phyloP scores from a whole-genome alignment of 345 rosid genomes.

The Erysimum cheiranthoides region DNA sequence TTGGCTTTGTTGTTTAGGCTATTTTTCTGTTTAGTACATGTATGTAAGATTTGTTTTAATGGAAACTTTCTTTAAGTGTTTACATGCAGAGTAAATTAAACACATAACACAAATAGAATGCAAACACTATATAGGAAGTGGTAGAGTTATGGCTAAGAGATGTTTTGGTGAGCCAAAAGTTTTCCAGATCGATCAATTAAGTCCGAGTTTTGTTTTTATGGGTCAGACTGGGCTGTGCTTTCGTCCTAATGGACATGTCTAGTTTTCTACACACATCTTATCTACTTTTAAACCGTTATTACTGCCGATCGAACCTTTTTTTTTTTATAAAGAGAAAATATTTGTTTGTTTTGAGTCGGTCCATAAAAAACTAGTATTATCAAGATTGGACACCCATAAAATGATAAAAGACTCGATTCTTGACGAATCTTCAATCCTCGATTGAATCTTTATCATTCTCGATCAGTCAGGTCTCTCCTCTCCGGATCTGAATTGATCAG shows the following conservation, averaged over 20 bases:
- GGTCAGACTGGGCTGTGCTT: too few species aligned
- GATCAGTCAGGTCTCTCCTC: background rate
- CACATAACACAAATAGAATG: constrained; percentile 8
- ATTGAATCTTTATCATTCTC: background rate
- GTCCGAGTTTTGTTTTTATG: too few species aligned
- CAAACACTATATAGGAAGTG: constrained; percentile 1
- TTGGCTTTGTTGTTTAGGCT: constrained; percentile 26
- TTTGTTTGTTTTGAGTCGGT: too few species aligned
- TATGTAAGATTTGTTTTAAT: constrained; percentile 20
- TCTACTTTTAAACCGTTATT: too few species aligned
- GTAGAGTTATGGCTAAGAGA: constrained; percentile 1
- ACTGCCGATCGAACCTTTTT: too few species aligned
- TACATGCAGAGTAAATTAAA: constrained; percentile 15
- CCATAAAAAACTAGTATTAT: too few species aligned
- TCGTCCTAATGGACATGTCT: too few species aligned
- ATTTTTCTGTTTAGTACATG: background rate
- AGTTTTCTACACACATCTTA: too few species aligned
- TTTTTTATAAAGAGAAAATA: too few species aligned
- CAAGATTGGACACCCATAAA: too few species aligned
- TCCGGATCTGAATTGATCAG: background rate
- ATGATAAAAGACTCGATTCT: background rate
- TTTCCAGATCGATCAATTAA: background rate
- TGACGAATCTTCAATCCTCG: background rate
- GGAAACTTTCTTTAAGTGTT: constrained; percentile 30
- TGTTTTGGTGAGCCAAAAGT: background rate